Base-by-base conservation (phyloP, 2,329 filamentous ascomycete species). In the Daldinia sp. region DNA sequence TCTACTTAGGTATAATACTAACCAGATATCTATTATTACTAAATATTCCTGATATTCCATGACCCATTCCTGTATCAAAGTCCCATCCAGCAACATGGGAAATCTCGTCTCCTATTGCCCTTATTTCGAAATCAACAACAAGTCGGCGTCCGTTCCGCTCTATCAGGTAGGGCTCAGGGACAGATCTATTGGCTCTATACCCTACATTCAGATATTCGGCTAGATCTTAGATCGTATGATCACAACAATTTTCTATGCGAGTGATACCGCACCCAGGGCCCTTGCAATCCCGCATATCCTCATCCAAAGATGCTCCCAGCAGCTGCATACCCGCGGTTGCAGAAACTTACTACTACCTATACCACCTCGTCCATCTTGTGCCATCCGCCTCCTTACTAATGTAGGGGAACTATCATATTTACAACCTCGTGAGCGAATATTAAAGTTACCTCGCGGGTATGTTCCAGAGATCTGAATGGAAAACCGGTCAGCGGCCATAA, bases 171-270 rank as follows among this genome's bases (percentile, higher is more conserved):
- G 58, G 57, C 58, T 64, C 30, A 51, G 54, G 58, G 50, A 34
- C 50, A 19, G 35, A 34, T 60, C 57, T 55, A 60, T 64, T 64
- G 58, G 61, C n/a, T 34, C 54, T 62, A 25, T 34, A 23, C 29
- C 48, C 27, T 39, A 19, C 55, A 13, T 58, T 35, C 15, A 62
- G 51, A 67, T 64, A 52, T 27, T 56, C 50, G 57, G 64, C 61
- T 59, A 67, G 61, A 64, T 67, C 64, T 45, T 61, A 43, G 61
- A 67, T 67, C 64, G 58, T 67, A 67, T 41, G 64, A 67, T 64
- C 51, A 59, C 19, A 59, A 52, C 43, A 39, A 55, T 29, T 32
- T 8, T 9, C 6, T 58, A 64, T 61, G 58, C 64, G 47, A 62
- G 61, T 64, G 61, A 57, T 61, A 56, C 32, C 32, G 35, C 27